Conservation (phyloP, 176 grass and related monocot species). For the Juncus inflexus region DNA sequence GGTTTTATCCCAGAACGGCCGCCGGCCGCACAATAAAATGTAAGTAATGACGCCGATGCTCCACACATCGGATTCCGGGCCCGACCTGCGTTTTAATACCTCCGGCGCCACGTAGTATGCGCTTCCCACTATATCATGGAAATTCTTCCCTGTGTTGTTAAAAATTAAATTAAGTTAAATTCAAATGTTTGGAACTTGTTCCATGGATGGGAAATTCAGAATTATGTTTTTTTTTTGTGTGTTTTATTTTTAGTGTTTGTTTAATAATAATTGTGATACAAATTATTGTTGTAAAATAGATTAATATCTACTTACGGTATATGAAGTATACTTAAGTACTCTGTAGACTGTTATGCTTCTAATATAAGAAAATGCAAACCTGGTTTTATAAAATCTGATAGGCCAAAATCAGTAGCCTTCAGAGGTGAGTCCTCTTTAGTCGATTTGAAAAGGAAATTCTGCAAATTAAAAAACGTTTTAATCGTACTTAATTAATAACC, state of each 20-base stretch:
- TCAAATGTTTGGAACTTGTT: background rate
- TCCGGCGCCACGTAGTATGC: slow-evolving; percentile 95
- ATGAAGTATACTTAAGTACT: background rate
- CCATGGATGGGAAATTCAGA: too few species aligned
- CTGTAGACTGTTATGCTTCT: background rate
- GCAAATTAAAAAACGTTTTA: slow-evolving; percentile 28
- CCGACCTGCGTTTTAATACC: slow-evolving; percentile 78
- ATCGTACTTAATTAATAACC: slow-evolving; percentile 12
- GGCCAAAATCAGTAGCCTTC: slow-evolving; percentile 97
- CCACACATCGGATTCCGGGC: slow-evolving; percentile 89
- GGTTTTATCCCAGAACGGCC: slow-evolving; percentile 98
- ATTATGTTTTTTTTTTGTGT: background rate
- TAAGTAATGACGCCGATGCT: slow-evolving; percentile 98
- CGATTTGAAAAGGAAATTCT: slow-evolving; percentile 97
- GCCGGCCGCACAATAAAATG: slow-evolving; percentile 83
- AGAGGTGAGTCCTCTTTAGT: slow-evolving; percentile 67
- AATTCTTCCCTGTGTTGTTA: slow-evolving; percentile 52
- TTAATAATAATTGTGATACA: too few species aligned
- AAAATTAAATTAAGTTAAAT: background rate
- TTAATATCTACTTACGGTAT: too few species aligned
- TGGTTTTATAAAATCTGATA: slow-evolving; percentile 95
- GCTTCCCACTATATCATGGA: slow-evolving; percentile 88
- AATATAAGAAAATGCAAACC: slow-evolving; percentile 34
- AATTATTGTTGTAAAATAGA: too few species aligned
- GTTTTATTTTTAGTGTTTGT: slow-evolving; percentile 4